A percentile compares a stretch with the other conserved stretches of the same genome.
Conservation (phyloP, 108 stramenopile species). For the Nannochloropsis salina region DNA sequence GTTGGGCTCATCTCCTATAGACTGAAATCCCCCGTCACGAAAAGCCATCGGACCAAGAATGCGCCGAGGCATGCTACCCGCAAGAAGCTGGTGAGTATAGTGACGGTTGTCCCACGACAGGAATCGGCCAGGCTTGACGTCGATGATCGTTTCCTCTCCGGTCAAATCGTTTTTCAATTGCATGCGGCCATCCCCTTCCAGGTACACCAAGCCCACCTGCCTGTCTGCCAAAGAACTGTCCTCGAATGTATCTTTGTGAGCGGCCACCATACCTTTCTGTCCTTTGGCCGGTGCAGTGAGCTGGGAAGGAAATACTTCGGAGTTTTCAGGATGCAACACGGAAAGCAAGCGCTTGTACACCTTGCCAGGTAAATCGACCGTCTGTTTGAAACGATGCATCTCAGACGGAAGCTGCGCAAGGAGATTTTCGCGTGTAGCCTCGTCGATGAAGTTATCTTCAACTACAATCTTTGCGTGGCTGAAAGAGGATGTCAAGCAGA, state of each 20-base stretch:
- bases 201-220: constrained; percentile 3
- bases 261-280: background rate
- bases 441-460: background rate
- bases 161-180: background rate
- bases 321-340: background rate
- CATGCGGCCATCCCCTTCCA: background rate
- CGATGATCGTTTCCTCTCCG: background rate
- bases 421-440: background rate
- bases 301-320: background rate
- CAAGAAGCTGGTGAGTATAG: background rate
- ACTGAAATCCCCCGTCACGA: background rate
- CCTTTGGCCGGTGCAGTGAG: background rate
- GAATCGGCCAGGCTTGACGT: background rate
- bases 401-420: background rate
- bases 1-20: background rate
- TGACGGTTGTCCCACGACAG: background rate
- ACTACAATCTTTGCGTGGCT: background rate
- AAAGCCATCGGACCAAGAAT: background rate
- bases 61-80: background rate
- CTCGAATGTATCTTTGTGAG: background rate
- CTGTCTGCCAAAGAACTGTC: background rate
- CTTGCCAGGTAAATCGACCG: background rate
- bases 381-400: background rate
- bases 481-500: background rate
- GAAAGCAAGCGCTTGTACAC: background rate